A percentile compares a stretch with the other conserved stretches of the same genome.
Evolutionary conservation across 2,329 filamentous ascomycete species (phyloP).

Genomic region (Sporothrix mexicana): DNA sequence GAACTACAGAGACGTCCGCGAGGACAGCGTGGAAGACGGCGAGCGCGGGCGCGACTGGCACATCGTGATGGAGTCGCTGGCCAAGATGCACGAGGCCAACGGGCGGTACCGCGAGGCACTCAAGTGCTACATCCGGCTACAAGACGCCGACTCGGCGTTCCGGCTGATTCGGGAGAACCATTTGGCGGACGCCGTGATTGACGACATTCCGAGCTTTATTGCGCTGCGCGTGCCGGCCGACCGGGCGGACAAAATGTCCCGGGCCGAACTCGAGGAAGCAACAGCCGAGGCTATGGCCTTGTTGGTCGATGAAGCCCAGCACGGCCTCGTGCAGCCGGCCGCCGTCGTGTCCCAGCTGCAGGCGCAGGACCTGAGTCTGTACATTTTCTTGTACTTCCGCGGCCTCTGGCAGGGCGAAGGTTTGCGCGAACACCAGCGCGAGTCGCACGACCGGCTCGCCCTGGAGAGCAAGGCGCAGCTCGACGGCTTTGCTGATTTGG

Average conservation of each 20-base stretch:
- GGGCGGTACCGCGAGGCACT: constrained; percentile 84
- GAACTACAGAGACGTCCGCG: constrained; percentile 72
- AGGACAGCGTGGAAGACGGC: constrained; percentile 77
- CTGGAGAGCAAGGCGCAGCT: constrained; percentile 72
- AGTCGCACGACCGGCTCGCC: constrained; percentile 62
- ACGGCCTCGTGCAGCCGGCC: constrained; percentile 79
- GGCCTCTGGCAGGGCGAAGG: constrained; percentile 81
- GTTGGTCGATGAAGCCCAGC: constrained; percentile 88
- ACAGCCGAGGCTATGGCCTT: constrained; percentile 84
- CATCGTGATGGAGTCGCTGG: constrained; percentile 84
- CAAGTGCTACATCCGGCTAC: constrained; percentile 84
- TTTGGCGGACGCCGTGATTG: constrained; percentile 84
- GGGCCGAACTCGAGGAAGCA: constrained; percentile 75
- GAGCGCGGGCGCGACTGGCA: constrained; percentile 81
- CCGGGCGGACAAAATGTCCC: constrained; percentile 67
- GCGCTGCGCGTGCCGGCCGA: constrained; percentile 80
- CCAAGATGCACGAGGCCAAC: constrained; percentile 81
- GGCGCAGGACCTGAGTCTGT: constrained; percentile 69
- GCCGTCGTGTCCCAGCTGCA: constrained; percentile 80
- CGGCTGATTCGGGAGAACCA: constrained; percentile 84
- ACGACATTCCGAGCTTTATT: constrained; percentile 90
- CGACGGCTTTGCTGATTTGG: constrained; percentile 84
- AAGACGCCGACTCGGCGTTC: constrained; percentile 91
- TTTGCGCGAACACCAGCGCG: constrained; percentile 59
- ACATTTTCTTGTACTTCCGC: constrained; percentile 90